Evolutionary conservation across 192 early-diverging fungal species (phyloP).

Genomic region (Dispira simplex): DNA sequence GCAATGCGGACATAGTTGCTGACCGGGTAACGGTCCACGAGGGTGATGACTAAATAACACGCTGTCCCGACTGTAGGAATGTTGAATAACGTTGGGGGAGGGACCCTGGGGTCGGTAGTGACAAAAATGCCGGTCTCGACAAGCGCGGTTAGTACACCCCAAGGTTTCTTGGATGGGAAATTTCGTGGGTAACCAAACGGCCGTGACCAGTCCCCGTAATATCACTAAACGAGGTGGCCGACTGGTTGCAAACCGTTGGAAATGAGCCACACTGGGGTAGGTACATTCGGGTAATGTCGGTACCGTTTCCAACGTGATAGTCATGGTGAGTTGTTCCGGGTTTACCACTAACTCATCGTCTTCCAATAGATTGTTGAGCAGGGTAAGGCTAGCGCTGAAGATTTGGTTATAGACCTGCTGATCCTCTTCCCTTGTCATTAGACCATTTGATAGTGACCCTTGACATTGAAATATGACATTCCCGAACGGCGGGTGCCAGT

Average conservation of each 20-base stretch:
- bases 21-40: too few relatives aligned
- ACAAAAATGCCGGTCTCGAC: neutral
- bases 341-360: neutral
- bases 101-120: neutral
- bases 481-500: neutral
- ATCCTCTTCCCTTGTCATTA: neutral
- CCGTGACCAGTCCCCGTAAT: neutral
- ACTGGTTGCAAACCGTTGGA: neutral
- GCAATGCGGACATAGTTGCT: too few relatives aligned
- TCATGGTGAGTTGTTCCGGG: neutral
- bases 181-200: neutral
- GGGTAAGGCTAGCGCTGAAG: neutral
- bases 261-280: neutral
- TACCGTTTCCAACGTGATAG: neutral
- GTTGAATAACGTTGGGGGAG: constrained; percentile 4
- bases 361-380: neutral
- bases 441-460: neutral
- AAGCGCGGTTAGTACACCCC: neutral
- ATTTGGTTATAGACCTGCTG: neutral
- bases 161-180: neutral
- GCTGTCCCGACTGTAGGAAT: neutral
- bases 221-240: neutral
- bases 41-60: too few relatives aligned
- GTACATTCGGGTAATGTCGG: neutral
- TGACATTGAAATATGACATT: neutral